These are phyloP conservation scores for Blepharisma japonicum DNA, from an alignment of 73 alveolate genomes.

Conservation along the genomic window DNA sequence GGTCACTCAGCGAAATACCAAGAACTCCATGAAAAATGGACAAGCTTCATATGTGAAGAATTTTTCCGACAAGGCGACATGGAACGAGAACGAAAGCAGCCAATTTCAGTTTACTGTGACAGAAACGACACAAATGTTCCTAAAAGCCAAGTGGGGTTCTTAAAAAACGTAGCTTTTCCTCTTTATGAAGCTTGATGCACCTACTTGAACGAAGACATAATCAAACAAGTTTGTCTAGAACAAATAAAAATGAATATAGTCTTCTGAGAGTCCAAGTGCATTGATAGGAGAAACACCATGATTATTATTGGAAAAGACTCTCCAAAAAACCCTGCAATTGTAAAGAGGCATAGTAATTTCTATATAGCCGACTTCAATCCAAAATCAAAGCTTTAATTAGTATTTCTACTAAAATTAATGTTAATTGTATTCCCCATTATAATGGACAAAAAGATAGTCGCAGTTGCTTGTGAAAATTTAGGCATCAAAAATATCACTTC, in stretches of 20 bases:
- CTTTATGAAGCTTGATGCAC: background rate
- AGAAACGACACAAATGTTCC: constrained; percentile 65
- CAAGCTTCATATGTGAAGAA: constrained; percentile 71
- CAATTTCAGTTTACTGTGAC: constrained; percentile 76
- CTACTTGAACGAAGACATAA: background rate
- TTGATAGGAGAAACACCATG: too few relatives aligned
- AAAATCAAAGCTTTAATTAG: too few relatives aligned
- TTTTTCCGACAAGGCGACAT: constrained; percentile 81
- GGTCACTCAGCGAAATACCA: background rate
- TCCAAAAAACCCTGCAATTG: too few relatives aligned
- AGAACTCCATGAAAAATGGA: constrained; percentile 54
- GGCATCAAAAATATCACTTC: background rate
- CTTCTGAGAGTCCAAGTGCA: too few relatives aligned
- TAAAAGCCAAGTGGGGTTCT: background rate
- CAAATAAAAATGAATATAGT: too few relatives aligned
- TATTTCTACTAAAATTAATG: too few relatives aligned
- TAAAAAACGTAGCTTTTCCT: background rate
- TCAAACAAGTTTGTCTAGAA: background rate
- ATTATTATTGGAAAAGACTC: too few relatives aligned
- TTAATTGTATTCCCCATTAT: background rate
- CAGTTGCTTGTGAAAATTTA: constrained; percentile 2
- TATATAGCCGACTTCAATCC: too few relatives aligned
- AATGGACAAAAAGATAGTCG: constrained; percentile 21
- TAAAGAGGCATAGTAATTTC: too few relatives aligned
- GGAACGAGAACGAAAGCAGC: constrained; percentile 69